A percentile compares a stretch with the other conserved stretches of the same genome.
Evolutionary conservation across 176 grass and related monocot species (phyloP).

Genomic region (Melocanna baccifera): DNA sequence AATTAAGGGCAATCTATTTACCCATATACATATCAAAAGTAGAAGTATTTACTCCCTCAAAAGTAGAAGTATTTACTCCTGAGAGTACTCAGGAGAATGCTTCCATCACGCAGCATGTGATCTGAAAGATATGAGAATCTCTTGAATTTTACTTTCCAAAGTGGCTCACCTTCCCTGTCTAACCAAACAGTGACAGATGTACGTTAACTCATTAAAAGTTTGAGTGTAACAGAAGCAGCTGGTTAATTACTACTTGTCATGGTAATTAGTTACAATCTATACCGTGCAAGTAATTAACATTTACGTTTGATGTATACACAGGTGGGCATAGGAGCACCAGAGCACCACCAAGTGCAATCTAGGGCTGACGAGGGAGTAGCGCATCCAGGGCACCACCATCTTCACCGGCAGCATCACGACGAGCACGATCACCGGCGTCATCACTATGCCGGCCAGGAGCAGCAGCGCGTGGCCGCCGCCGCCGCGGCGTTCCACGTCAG

Average conservation of each 20-base stretch:
- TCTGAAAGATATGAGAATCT: not conserved
- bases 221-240: not conserved
- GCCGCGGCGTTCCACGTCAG: slow-evolving; percentile 42
- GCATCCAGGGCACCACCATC: slow-evolving; percentile 17
- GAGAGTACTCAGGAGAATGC: too few species aligned
- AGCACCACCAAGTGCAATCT: not conserved
- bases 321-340: slow-evolving; percentile 43
- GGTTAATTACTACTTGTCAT: not conserved
- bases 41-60: too few species aligned
- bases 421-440: slow-evolving; percentile 32
- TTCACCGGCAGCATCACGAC: slow-evolving; percentile 25
- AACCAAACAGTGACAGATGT: slow-evolving; percentile 10
- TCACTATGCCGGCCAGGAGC: slow-evolving; percentile 45
- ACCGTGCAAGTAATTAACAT: not conserved
- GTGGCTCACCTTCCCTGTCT: not conserved
- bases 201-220: not conserved
- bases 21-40: not conserved
- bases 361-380: slow-evolving; percentile 23
- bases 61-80: too few species aligned
- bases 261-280: not conserved
- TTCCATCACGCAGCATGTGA: not conserved
- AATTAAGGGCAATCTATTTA: not conserved
- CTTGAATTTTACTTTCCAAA: slow-evolving; percentile 7
- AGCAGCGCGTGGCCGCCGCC: slow-evolving; percentile 1
- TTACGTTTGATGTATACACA: not conserved